These are phyloP conservation scores for Diplodia mutila DNA, from an alignment of 2,329 filamentous ascomycete genomes.

Conservation along the genomic window DNA sequence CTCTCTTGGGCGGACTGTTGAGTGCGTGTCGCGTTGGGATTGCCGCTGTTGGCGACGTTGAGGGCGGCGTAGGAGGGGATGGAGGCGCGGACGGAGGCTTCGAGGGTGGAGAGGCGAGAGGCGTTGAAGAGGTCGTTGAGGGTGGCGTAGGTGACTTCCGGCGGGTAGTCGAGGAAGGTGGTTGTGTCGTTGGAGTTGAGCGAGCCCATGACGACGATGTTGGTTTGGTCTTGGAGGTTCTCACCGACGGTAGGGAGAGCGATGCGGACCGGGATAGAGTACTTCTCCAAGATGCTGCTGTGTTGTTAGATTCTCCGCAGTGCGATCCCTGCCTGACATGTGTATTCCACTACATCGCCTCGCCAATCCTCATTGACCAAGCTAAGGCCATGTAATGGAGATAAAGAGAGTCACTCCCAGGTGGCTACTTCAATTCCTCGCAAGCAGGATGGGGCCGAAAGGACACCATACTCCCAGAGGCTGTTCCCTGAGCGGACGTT, in stretches of 20 bases:
- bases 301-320: background rate
- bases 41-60: conserved; percentile 30
- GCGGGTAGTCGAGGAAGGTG: conserved; percentile 44
- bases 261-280: conserved; percentile 29
- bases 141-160: conserved; percentile 43
- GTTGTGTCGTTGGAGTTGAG: conserved; percentile 30
- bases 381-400: background rate
- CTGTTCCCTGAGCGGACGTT: too few relatives aligned
- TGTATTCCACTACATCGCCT: background rate
- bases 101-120: conserved; percentile 31
- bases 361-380: too few relatives aligned
- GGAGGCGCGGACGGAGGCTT: conserved; percentile 33
- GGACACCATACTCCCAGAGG: too few relatives aligned
- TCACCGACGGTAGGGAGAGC: conserved; percentile 37
- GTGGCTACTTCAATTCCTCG: background rate
- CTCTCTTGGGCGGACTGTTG: conserved; percentile 41
- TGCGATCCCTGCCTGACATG: too few relatives aligned
- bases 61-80: conserved; percentile 36
- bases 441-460: background rate
- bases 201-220: conserved; percentile 31
- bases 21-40: conserved; percentile 29
- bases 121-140: conserved; percentile 41
- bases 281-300: conserved; percentile 28
- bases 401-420: background rate
- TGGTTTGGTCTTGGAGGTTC: conserved; percentile 42